Evolutionary conservation across 176 grass and related monocot species (phyloP).

Genomic region (Tillandsia fasciculata): DNA sequence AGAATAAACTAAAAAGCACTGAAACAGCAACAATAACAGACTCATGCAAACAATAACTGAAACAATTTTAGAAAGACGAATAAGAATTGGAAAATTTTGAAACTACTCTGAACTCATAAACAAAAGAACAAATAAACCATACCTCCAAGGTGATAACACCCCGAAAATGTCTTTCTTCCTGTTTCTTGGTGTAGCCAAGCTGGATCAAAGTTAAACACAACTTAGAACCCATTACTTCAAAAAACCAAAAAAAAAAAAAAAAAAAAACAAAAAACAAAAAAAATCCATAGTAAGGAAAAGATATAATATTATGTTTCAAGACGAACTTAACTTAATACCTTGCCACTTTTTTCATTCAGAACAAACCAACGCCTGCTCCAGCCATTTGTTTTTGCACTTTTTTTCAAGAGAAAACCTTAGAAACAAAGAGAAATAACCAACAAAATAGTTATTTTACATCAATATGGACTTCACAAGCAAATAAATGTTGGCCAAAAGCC

Average conservation of each 20-base stretch:
- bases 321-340: constrained; percentile 20
- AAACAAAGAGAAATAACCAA: constrained; percentile 17
- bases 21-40: not conserved
- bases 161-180: constrained; percentile 73
- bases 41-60: not conserved
- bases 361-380: constrained; percentile 94
- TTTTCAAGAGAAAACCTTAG: constrained; percentile 71
- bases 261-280: constrained; percentile 3
- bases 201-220: constrained; percentile 25
- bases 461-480: not conserved
- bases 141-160: constrained; percentile 81
- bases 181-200: constrained; percentile 93
- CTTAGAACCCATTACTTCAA: not conserved
- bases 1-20: not conserved
- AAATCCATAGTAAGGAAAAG: constrained; percentile 3
- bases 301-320: not conserved
- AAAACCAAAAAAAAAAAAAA: constrained; percentile 11
- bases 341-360: constrained; percentile 83
- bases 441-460: constrained; percentile 6
- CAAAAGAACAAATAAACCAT: constrained; percentile 6
- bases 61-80: not conserved
- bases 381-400: constrained; percentile 52
- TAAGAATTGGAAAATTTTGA: not conserved
- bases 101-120: not conserved
- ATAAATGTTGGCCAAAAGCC: not conserved